Evolutionary conservation across 257 asterid genomes (phyloP).

Genomic region (Phtheirospermum japonicum): DNA sequence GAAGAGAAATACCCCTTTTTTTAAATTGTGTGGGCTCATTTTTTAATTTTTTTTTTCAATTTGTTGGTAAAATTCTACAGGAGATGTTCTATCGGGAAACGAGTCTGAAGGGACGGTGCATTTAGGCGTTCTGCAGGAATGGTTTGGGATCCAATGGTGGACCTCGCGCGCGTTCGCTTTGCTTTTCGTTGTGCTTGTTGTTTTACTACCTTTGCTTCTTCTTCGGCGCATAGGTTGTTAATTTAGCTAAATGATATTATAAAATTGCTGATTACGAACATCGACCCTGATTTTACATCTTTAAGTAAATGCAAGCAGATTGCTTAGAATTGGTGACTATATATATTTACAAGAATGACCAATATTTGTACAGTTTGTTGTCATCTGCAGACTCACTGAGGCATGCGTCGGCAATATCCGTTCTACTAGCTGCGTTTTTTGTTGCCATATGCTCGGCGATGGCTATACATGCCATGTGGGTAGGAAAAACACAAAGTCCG

Average conservation of each 20-base stretch:
- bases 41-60: slow-evolving; percentile 8
- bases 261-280: too few species aligned
- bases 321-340: neutral
- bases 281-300: too few species aligned
- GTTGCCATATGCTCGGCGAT: slow-evolving; percentile 75
- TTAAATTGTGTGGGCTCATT: neutral
- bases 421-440: slow-evolving; percentile 76
- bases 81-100: slow-evolving; percentile 91
- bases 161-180: slow-evolving; percentile 68
- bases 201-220: slow-evolving; percentile 77
- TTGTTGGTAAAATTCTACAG: slow-evolving; percentile 36
- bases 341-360: slow-evolving; percentile 26
- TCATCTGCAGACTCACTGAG: slow-evolving; percentile 74
- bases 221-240: slow-evolving; percentile 85
- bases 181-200: slow-evolving; percentile 68
- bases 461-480: slow-evolving; percentile 76
- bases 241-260: neutral
- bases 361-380: slow-evolving; percentile 32
- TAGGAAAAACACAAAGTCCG: slow-evolving; percentile 62
- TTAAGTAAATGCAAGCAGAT: too few species aligned
- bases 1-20: too few species aligned
- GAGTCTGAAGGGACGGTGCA: slow-evolving; percentile 70
- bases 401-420: slow-evolving; percentile 88
- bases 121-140: slow-evolving; percentile 82
- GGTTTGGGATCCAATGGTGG: slow-evolving; percentile 99